Conservation (phyloP, 345 rosid genomes). For the Arabidopsis suecica region DNA sequence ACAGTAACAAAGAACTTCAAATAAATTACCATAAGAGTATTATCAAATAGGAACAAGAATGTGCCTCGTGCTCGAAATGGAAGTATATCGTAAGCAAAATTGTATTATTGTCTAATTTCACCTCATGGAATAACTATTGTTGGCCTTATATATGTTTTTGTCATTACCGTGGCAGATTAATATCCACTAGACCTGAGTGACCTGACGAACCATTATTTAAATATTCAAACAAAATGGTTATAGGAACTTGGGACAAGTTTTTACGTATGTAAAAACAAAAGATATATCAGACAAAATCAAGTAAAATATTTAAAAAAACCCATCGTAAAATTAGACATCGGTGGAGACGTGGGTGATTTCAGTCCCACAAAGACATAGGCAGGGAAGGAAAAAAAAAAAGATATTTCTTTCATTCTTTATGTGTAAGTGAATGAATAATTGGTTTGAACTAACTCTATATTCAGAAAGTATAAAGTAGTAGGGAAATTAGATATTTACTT, state of each 20-base stretch:
- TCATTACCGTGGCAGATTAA: constrained; percentile 27
- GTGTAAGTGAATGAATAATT: background rate
- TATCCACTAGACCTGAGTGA: constrained; percentile 22
- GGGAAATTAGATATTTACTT: constrained; percentile 22
- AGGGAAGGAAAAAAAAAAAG: background rate
- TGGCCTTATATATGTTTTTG: background rate
- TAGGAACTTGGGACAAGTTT: constrained; percentile 22
- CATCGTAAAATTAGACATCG: background rate
- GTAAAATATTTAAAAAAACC: background rate
- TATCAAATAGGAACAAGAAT: constrained; percentile 19
- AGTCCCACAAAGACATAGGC: constrained; percentile 13
- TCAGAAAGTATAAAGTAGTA: constrained; percentile 23
- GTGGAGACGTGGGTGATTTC: constrained; percentile 34
- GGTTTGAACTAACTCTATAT: constrained; percentile 1
- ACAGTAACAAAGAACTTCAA: background rate
- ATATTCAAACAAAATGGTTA: constrained; percentile 1
- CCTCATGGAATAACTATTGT: constrained; percentile 10
- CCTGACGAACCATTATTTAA: background rate
- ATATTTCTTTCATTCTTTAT: background rate
- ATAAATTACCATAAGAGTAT: background rate
- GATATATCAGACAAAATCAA: background rate
- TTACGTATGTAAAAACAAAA: background rate
- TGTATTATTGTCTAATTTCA: constrained; percentile 13
- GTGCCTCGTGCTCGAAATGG: constrained; percentile 32
- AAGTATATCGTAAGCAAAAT: constrained; percentile 18